These are phyloP conservation scores for Bocquillonia castaneifolia DNA, from an alignment of 441 rosid species.

Conservation along the genomic window DNA sequence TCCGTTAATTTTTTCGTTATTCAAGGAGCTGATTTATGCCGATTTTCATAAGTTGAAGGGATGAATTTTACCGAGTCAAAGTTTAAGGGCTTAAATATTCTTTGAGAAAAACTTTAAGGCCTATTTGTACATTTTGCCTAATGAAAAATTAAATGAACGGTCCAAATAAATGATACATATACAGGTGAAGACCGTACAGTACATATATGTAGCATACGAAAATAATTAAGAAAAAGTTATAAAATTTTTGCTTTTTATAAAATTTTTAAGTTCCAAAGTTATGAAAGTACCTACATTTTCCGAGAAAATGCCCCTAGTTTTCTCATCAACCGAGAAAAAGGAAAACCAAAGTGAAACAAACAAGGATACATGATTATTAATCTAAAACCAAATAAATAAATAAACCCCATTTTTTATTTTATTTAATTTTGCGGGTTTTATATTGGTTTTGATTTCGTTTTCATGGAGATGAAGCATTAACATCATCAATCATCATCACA, in stretches of 20 bases:
- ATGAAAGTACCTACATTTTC: conserved; percentile 37
- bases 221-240: too few species aligned
- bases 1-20: too few species aligned
- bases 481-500: conserved; percentile 11
- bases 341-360: not conserved
- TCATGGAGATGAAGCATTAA: conserved; percentile 13
- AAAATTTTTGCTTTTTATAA: not conserved
- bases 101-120: too few species aligned
- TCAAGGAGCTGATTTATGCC: too few species aligned
- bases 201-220: too few species aligned
- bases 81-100: too few species aligned
- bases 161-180: too few species aligned
- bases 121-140: too few species aligned
- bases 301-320: conserved; percentile 42
- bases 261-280: conserved; percentile 4
- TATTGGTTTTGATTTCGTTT: conserved; percentile 1
- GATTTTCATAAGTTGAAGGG: too few species aligned
- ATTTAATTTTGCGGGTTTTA: not conserved
- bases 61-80: too few species aligned
- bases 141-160: too few species aligned
- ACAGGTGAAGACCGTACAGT: too few species aligned
- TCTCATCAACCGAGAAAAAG: conserved; percentile 42
- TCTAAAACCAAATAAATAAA: conserved; percentile 1
- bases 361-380: not conserved
- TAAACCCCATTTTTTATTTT: not conserved